Percentiles rank a stretch among this genome's conserved stretches.
These are phyloP conservation scores for Penicillium sp. DNA, from an alignment of 2,329 filamentous ascomycete species.

Conservation along the genomic window DNA sequence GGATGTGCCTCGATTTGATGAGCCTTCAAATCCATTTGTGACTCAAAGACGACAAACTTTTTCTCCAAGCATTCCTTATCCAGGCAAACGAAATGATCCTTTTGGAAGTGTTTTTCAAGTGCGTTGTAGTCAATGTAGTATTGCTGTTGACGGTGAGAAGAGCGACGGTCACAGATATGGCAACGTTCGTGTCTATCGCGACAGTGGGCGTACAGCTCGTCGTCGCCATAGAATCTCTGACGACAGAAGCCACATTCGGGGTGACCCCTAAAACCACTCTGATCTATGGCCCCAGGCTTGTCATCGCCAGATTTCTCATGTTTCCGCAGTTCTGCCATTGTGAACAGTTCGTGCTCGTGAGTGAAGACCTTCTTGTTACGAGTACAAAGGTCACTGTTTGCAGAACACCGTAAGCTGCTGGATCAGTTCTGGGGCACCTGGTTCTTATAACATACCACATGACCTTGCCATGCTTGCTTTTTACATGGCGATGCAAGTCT, in stretches of 20 bases:
- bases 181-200: conserved; percentile 91
- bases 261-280: conserved; percentile 94
- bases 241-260: conserved; percentile 91
- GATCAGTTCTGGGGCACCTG: conserved; percentile 4
- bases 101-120: conserved; percentile 79
- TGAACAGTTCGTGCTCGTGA: conserved; percentile 93
- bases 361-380: conserved; percentile 98
- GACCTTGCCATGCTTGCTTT: conserved; percentile 73
- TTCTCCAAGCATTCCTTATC: conserved; percentile 90
- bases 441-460: conserved; percentile 59
- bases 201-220: conserved; percentile 91
- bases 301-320: conserved; percentile 93
- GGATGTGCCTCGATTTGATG: conserved; percentile 85
- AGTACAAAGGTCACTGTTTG: conserved; percentile 70
- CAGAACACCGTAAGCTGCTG: conserved; percentile 10
- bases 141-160: conserved; percentile 65
- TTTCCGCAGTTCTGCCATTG: conserved; percentile 70
- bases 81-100: conserved; percentile 79
- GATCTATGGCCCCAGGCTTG: conserved; percentile 79
- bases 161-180: conserved; percentile 79
- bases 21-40: conserved; percentile 89
- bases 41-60: conserved; percentile 96
- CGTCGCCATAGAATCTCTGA: conserved; percentile 88
- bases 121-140: conserved; percentile 89
- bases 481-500: conserved; percentile 76